phyloP scores from a whole-genome alignment of 2,329 filamentous ascomycete genomes.

The Arthrobotrys sphaeroides region DNA sequence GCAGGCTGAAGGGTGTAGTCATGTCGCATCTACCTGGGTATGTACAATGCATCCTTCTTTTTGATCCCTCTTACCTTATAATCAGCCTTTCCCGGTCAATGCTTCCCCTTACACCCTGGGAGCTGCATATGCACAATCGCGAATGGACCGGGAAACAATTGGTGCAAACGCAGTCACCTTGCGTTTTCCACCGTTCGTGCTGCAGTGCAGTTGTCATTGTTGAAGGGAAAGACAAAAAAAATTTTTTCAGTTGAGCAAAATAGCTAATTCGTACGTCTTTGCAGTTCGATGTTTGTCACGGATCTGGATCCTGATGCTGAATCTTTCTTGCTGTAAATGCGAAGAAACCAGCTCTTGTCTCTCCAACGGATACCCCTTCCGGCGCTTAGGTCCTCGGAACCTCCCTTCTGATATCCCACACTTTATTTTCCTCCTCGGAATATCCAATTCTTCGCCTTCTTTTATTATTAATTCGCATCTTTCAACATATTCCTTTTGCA shows the following conservation, averaged over 20 bases:
- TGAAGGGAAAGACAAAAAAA: too few species aligned
- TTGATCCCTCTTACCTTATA: slow-evolving; percentile 20
- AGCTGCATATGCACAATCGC: slow-evolving; percentile 53
- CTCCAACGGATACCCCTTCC: slow-evolving; percentile 44
- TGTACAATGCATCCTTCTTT: slow-evolving; percentile 38
- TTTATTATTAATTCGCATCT: slow-evolving; percentile 31
- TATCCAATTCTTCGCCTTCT: slow-evolving; percentile 41
- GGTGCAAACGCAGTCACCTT: slow-evolving; percentile 45
- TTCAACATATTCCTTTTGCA: slow-evolving; percentile 26
- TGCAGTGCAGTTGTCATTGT: slow-evolving; percentile 16
- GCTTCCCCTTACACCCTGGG: slow-evolving; percentile 33
- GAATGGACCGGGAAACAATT: slow-evolving; percentile 31
- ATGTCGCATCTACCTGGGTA: slow-evolving; percentile 70
- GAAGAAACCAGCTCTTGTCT: background rate
- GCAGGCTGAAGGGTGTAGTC: slow-evolving; percentile 66
- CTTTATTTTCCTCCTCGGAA: slow-evolving; percentile 36
- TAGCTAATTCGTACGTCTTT: slow-evolving; percentile 20
- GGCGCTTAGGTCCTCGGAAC: slow-evolving; percentile 51
- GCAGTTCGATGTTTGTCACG: slow-evolving; percentile 52
- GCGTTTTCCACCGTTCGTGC: slow-evolving; percentile 9
- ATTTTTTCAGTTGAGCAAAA: slow-evolving; percentile 27
- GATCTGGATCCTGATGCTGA: slow-evolving; percentile 54
- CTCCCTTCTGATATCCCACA: slow-evolving; percentile 29
- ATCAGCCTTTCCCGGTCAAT: slow-evolving; percentile 31
- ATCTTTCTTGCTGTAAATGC: slow-evolving; percentile 48